Evolutionary conservation across 148 eudicot genomes (phyloP), one percentile per base, ranked within the genome.

Genomic region (Heliamphora exappendiculata): DNA sequence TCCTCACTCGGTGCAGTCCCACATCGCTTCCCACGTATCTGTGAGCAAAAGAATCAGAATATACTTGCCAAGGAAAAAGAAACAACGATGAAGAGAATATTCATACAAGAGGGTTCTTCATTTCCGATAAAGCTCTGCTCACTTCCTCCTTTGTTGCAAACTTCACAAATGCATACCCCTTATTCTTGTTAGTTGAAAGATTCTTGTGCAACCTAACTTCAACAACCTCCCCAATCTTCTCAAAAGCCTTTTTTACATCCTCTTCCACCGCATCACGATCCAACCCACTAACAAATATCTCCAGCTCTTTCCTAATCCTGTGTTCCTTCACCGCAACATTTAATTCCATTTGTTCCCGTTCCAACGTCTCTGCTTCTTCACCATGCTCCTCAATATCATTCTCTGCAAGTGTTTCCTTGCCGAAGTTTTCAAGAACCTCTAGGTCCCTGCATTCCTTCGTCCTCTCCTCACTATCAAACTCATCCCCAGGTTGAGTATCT

Each of bases 271-370:
- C 89, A 72, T 89, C 96, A 29, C 86, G 87, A 69, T 91, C 96
- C 82, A 93, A 82, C 58, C 98, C 98, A 72, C 98, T 93, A 79
- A 93, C 92, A 86, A 91, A 93, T 68, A 93, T 85, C 77, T 93
- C 98, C 68, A 80, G 81, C 75, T 93, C 93, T 75, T 89, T 93
- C 83, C 85, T 86, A 44, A 83, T 70, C 83, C 84, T 89, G 8
- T 89, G 95, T 71, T 92, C 93, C 81, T 92, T 84, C 14, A 89
- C 91, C 31, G 85, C 91, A 70, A 88, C 90, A 60, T 82, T 84
- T 37, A 92, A 59, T 63, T 92, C 89, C 76, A 70, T 80, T 66
- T 75, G 78, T 78, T 92, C 97, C 63, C 69, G 88, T 72, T 87
- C 89, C 53, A 79, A 78, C 4, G 84, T 60, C 68, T 80, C 83